These are phyloP conservation scores for Suillus brevipes DNA, from an alignment of 768 basidiomycete genomes.

Conservation along the genomic window DNA sequence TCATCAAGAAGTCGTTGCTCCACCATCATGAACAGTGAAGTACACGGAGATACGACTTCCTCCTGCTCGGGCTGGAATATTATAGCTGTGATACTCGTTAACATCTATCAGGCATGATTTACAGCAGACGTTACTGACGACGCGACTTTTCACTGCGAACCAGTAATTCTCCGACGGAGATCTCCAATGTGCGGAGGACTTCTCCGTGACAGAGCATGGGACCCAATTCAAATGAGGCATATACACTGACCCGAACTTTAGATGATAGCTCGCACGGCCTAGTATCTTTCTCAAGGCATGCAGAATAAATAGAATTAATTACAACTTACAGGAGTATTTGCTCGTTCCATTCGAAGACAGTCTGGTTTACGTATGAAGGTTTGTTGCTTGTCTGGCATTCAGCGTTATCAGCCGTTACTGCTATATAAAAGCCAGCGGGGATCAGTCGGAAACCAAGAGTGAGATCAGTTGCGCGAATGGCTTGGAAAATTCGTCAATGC, in stretches of 20 bases:
- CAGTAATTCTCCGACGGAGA: neutral
- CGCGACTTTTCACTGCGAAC: no score
- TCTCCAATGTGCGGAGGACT: constrained; percentile 1
- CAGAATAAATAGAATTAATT: no score
- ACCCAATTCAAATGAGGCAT: no score
- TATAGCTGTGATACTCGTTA: neutral
- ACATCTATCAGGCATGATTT: neutral
- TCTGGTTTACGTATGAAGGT: neutral
- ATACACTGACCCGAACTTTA: no score
- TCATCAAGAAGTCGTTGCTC: no score
- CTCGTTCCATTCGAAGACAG: constrained; percentile 4
- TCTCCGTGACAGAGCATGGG: constrained; percentile 10
- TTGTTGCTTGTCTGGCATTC: constrained; percentile 2
- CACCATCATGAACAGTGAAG: no score
- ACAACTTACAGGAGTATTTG: neutral
- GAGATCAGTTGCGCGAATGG: constrained; percentile 12
- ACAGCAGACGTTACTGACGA: neutral
- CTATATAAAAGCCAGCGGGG: constrained; percentile 14
- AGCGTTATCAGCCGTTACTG: neutral
- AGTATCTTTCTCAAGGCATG: no score
- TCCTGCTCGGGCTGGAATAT: no score
- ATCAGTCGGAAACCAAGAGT: constrained; percentile 3
- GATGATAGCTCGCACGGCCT: no score
- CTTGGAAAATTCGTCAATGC: neutral
- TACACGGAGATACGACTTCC: no score